phyloP scores from a whole-genome alignment of 73 alveolate genomes.

The Paramecium caudatum region DNA sequence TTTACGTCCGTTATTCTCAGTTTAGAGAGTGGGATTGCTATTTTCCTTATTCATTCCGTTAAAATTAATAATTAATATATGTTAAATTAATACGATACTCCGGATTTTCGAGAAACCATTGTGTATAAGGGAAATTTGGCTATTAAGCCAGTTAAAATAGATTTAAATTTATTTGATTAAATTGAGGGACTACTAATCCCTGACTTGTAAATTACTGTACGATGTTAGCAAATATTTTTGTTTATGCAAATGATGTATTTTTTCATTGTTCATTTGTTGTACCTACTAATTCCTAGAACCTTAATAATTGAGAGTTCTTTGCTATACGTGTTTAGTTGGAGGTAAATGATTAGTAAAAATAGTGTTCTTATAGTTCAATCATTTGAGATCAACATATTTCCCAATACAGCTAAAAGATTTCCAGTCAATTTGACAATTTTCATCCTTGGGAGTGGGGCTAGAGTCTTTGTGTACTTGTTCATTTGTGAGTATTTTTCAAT shows the following conservation, averaged over 20 bases:
- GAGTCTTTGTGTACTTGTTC: conserved; percentile 1
- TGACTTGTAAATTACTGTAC: not conserved
- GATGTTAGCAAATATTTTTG: not conserved
- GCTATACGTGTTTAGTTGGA: not conserved
- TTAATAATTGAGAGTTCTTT: not conserved
- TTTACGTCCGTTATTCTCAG: not conserved
- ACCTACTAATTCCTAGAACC: not conserved
- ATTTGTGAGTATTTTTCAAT: conserved; percentile 23
- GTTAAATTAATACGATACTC: conserved; percentile 37
- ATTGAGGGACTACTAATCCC: not conserved
- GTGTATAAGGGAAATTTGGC: not conserved
- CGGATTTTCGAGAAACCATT: conserved; percentile 30
- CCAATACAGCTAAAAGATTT: not conserved
- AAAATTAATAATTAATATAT: conserved; percentile 2
- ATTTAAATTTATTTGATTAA: not conserved
- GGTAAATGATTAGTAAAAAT: not conserved
- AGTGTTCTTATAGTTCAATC: conserved; percentile 16
- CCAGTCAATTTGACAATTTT: not conserved
- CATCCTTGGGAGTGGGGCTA: not conserved
- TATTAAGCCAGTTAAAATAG: not conserved
- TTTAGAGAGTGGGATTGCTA: not conserved
- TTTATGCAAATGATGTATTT: not conserved
- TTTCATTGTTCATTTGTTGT: not conserved
- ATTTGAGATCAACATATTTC: not conserved
- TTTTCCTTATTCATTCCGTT: conserved; percentile 68